Conservation (phyloP, 1,284 basidiomycete species). For the Calocybe gambosa region DNA sequence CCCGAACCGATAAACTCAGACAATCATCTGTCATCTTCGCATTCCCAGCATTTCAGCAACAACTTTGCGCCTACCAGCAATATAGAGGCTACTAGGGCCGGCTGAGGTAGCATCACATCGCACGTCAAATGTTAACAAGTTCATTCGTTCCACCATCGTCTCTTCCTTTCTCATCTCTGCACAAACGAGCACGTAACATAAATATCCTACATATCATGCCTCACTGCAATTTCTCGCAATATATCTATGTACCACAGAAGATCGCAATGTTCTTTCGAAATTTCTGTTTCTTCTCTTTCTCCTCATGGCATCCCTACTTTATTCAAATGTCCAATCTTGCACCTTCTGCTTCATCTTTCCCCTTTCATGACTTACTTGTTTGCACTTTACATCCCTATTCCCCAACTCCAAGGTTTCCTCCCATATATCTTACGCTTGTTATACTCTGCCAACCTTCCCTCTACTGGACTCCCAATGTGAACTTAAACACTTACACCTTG, state of each 20-base stretch:
- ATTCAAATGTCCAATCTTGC: conserved; percentile 17
- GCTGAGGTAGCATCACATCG: conserved; percentile 21
- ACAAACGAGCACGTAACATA: conserved; percentile 17
- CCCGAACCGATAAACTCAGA: conserved; percentile 47
- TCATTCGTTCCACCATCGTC: conserved; percentile 3
- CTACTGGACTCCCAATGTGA: conserved; percentile 4
- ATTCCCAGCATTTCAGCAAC: conserved; percentile 40
- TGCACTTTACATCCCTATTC: conserved; percentile 12
- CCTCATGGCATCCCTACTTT: conserved; percentile 18
- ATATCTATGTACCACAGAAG: conserved; percentile 21
- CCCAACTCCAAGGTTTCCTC: conserved; percentile 5
- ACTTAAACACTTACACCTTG: conserved; percentile 8
- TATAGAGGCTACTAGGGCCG: conserved; percentile 46
- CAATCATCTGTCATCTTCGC: conserved; percentile 28
- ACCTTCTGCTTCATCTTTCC: conserved; percentile 14
- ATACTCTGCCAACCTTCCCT: conserved; percentile 8
- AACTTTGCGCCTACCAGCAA: conserved; percentile 43
- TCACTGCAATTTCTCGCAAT: conserved; percentile 17
- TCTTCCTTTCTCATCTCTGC: conserved; percentile 13
- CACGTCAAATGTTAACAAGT: conserved; percentile 10
- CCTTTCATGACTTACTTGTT: conserved; percentile 6
- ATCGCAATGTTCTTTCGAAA: conserved; percentile 13
- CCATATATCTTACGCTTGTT: conserved; percentile 13
- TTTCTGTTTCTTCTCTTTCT: conserved; percentile 5
- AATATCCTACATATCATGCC: conserved; percentile 15